These are phyloP conservation scores for Pseudogymnoascus sp. DNA, from an alignment of 2,329 filamentous ascomycete species.

Conservation along the genomic window DNA sequence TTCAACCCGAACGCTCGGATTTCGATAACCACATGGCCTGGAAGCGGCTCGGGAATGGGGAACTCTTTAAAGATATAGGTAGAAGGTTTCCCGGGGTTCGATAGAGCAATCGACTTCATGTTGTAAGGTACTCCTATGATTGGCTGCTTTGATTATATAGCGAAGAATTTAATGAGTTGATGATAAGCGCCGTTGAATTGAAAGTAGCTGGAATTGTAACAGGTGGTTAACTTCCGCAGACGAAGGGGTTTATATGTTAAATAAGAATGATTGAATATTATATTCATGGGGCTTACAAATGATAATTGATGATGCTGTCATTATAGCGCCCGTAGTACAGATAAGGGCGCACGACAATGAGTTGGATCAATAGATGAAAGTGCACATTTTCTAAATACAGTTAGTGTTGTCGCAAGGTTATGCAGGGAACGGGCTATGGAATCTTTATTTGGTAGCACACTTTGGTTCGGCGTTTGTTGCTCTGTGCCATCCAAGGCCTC, in stretches of 20 bases:
- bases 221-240: neutral
- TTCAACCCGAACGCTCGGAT: conserved; percentile 36
- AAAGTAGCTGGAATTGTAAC: neutral
- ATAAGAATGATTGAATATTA: neutral
- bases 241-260: neutral
- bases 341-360: neutral
- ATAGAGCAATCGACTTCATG: conserved; percentile 32
- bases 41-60: conserved; percentile 33
- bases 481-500: neutral
- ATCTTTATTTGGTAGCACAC: neutral
- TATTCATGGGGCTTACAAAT: neutral
- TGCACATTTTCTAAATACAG: neutral
- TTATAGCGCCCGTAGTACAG: neutral
- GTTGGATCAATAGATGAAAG: neutral
- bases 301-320: neutral
- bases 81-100: conserved; percentile 14
- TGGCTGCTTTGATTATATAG: neutral
- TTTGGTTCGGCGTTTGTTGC: neutral
- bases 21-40: conserved; percentile 33
- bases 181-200: neutral
- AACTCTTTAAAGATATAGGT: conserved; percentile 25
- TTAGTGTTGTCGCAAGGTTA: neutral
- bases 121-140: conserved; percentile 8
- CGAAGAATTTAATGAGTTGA: neutral
- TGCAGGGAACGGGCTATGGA: neutral